These are phyloP conservation scores for Paracamarosporium sp. DNA, from an alignment of 2,329 filamentous ascomycete species.

Conservation along the genomic window DNA sequence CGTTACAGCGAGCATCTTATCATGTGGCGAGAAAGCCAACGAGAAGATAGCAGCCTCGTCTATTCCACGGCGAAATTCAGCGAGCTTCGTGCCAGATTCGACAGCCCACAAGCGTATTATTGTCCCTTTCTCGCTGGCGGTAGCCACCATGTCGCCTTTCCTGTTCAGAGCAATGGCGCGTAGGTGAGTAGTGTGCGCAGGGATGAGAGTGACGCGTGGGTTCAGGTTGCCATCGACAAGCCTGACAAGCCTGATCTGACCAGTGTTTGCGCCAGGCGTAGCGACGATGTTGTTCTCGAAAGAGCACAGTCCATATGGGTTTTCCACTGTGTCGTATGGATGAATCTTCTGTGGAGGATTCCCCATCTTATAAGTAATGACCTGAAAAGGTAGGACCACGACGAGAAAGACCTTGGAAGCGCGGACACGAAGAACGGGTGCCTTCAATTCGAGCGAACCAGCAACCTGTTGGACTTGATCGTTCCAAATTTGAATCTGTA, in stretches of 20 bases:
- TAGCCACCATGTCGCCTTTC: slow-evolving; percentile 83
- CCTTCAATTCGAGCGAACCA: slow-evolving; percentile 79
- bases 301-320: slow-evolving; percentile 80
- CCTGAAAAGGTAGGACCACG: slow-evolving; percentile 80
- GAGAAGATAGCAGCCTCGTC: slow-evolving; percentile 89
- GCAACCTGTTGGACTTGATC: slow-evolving; percentile 78
- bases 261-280: slow-evolving; percentile 85
- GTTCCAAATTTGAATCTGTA: slow-evolving; percentile 86
- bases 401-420: slow-evolving; percentile 78
- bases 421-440: slow-evolving; percentile 79
- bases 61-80: slow-evolving; percentile 85
- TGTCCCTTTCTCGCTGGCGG: slow-evolving; percentile 91
- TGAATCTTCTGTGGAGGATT: slow-evolving; percentile 73
- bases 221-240: slow-evolving; percentile 75
- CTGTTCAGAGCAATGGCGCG: slow-evolving; percentile 80
- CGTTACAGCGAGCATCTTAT: slow-evolving; percentile 82
- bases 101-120: slow-evolving; percentile 87
- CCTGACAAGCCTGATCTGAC: slow-evolving; percentile 91
- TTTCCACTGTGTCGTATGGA: slow-evolving; percentile 85
- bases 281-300: slow-evolving; percentile 76
- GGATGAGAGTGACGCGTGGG: slow-evolving; percentile 89
- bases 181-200: slow-evolving; percentile 81
- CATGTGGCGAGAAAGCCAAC: slow-evolving; percentile 83
- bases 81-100: slow-evolving; percentile 77
- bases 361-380: slow-evolving; percentile 81